Evolutionary conservation across 73 alveolate genomes (phyloP), one percentile per base, ranked within the genome.

Genomic region (Symbiodinium pilosum): DNA sequence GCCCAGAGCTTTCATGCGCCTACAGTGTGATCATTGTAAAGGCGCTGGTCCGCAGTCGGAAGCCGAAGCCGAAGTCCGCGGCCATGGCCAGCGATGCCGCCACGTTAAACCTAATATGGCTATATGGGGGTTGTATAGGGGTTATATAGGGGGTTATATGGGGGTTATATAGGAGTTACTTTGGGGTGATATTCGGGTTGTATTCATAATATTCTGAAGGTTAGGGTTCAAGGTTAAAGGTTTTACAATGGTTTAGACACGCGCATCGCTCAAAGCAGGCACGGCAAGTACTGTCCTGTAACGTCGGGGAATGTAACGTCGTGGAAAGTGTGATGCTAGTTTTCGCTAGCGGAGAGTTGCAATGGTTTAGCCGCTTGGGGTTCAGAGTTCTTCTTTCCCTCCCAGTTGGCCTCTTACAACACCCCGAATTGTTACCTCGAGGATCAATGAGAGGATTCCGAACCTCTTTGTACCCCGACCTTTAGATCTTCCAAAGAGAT

Each of bases 41-140:
- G 81, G 41, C 41, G 81, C 81, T 64, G 81, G 81, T 64, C 30
- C 30, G 59, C 88, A 81, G 5, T 14, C 88, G 88, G 88, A 81
- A 81, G 88, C 88, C 30, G 59, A 81, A 40, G 36, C 56, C 56
- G 56, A 39, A 42, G 43, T 81, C 88, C 34, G 88, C 88, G 20
- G 88, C 88, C 56, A 39, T 39, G 40, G 88, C 56, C 88, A 38
- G 8, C n/a, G 51, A 43, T 8, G 44, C 51, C n/a, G 81, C 81
- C 38, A 64, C 34, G 39, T 28, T 32, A 64, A 64, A 64, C 81
- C 81, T 64, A 18, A 24, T 26, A 16, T n/a, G 20, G 73, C 0
- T 26, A 54, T 9, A 7, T 5, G 73, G 34, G 26, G 73, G 5
- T n/a, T 16, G 32, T 16, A 30, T 54, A 14, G 30, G 1, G 73